Conservation (phyloP, 2,329 filamentous ascomycete genomes). For the Talaromyces sp. region DNA sequence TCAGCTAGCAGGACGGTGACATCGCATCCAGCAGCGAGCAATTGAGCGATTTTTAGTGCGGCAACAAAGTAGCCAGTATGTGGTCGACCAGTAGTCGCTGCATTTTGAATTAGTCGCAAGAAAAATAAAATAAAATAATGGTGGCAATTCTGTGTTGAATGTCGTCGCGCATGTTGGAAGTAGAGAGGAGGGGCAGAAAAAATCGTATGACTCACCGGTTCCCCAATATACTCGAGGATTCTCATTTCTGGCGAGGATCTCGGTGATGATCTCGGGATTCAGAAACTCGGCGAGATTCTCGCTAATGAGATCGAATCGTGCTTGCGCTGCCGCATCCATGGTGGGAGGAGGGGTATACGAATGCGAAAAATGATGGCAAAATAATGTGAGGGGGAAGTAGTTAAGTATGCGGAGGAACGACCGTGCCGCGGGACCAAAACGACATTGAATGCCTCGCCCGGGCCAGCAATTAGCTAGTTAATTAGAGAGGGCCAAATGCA, state of each 20-base stretch:
- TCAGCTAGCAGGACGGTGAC: slow-evolving; percentile 68
- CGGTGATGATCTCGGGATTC: slow-evolving; percentile 55
- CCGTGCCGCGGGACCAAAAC: not conserved
- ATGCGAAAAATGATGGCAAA: not conserved
- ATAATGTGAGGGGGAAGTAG: not conserved
- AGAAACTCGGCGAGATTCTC: slow-evolving; percentile 78
- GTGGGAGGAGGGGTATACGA: not conserved
- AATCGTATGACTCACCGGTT: slow-evolving; percentile 7
- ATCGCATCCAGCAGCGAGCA: slow-evolving; percentile 77
- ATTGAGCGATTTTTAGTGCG: slow-evolving; percentile 82
- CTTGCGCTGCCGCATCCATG: slow-evolving; percentile 30
- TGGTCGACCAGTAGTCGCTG: slow-evolving; percentile 78
- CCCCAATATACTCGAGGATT: slow-evolving; percentile 31
- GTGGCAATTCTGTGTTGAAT: not conserved
- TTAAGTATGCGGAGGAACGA: not conserved
- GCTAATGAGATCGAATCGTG: slow-evolving; percentile 69
- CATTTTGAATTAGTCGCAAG: slow-evolving; percentile 28
- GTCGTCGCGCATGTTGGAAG: not conserved
- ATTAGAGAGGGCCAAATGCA: not conserved
- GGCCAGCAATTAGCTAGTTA: too few species aligned
- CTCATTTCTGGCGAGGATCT: slow-evolving; percentile 23
- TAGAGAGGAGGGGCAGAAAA: not conserved
- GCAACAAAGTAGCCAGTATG: slow-evolving; percentile 89
- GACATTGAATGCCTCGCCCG: not conserved
- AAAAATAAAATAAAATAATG: not conserved